Evolutionary conservation across 257 asterid species (phyloP).

Genomic region (Solanum clarkiae): DNA sequence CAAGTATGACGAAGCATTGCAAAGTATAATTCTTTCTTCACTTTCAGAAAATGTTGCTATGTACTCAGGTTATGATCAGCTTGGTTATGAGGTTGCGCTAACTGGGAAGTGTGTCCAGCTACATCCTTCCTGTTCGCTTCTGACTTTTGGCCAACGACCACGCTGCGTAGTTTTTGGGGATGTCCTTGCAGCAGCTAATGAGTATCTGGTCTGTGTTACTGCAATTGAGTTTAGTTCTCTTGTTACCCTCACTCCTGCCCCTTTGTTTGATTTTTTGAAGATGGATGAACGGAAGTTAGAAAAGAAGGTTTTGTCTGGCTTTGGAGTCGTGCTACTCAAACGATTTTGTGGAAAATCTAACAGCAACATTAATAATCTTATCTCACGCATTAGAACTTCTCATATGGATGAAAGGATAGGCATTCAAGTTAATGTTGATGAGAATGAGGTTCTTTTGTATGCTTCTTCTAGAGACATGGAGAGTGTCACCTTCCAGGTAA

Average conservation of each 20-base stretch:
- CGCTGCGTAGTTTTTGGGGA: slow-evolving; percentile 79
- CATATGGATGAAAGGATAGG: slow-evolving; percentile 58
- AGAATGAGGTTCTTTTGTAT: slow-evolving; percentile 44
- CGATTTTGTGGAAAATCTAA: slow-evolving; percentile 70
- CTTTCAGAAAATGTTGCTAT: slow-evolving; percentile 83
- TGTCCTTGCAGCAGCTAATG: slow-evolving; percentile 49
- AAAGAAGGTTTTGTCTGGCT: slow-evolving; percentile 45
- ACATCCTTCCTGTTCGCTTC: slow-evolving; percentile 82
- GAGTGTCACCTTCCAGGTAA: slow-evolving; percentile 31
- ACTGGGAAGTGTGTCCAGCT: slow-evolving; percentile 65
- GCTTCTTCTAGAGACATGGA: slow-evolving; percentile 62
- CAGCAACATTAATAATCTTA: slow-evolving; percentile 32
- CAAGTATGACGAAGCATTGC: slow-evolving; percentile 42
- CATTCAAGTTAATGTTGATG: slow-evolving; percentile 55
- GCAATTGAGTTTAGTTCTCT: slow-evolving; percentile 44
- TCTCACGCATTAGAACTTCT: slow-evolving; percentile 43
- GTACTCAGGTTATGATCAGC: slow-evolving; percentile 87
- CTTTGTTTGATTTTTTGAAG: slow-evolving; percentile 41
- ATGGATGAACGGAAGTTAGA: slow-evolving; percentile 52
- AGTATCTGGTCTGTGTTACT: slow-evolving; percentile 75
- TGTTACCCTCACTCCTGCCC: slow-evolving; percentile 48
- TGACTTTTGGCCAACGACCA: slow-evolving; percentile 64
- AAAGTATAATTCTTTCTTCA: slow-evolving; percentile 53
- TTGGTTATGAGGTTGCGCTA: slow-evolving; percentile 79
- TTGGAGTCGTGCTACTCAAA: slow-evolving; percentile 52